Percentiles rank a stretch among this genome's conserved stretches.
These are phyloP conservation scores for Penicillium macrosclerotiorum DNA, from an alignment of 495 filamentous ascomycete genomes.

Conservation along the genomic window DNA sequence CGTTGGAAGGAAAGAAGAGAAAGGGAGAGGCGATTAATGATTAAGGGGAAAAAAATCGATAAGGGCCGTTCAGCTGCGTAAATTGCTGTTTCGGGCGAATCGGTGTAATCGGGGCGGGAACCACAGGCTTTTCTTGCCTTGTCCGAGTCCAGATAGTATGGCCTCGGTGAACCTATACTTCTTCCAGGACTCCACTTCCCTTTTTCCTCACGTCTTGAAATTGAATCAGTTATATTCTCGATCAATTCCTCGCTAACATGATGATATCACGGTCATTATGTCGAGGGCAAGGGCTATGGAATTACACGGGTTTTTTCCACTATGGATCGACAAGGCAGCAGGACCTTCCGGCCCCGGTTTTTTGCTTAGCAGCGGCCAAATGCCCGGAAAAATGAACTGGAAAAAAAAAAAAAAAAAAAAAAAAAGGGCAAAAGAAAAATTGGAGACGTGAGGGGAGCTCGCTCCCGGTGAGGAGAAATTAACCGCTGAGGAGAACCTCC, in stretches of 20 bases:
- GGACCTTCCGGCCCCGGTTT: not conserved
- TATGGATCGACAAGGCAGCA: not conserved
- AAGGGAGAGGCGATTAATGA: constrained; percentile 12
- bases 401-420: not conserved
- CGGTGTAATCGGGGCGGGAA: constrained; percentile 32
- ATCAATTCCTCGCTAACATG: too few relatives aligned
- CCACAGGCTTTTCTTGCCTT: not conserved
- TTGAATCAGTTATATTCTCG: not conserved
- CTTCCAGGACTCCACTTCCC: not conserved
- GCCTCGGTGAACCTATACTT: not conserved
- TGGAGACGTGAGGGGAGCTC: constrained; percentile 27
- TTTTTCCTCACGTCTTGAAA: not conserved
- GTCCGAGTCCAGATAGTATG: not conserved
- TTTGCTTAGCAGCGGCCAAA: not conserved
- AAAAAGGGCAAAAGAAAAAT: constrained; percentile 15
- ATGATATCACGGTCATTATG: too few relatives aligned
- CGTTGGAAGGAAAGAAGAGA: constrained; percentile 1
- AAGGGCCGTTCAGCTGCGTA: constrained; percentile 16
- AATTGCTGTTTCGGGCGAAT: constrained; percentile 46
- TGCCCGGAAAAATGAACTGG: constrained; percentile 3
- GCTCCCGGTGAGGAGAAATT: constrained; percentile 34
- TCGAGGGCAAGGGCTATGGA: too few relatives aligned
- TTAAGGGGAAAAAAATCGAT: constrained; percentile 14
- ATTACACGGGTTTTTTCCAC: too few relatives aligned
- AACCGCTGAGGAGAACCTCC: constrained; percentile 19